A percentile compares a stretch with the other conserved stretches of the same genome.
These are phyloP conservation scores for Coprinopsis cinerea DNA, from an alignment of 768 basidiomycete genomes.

Conservation along the genomic window DNA sequence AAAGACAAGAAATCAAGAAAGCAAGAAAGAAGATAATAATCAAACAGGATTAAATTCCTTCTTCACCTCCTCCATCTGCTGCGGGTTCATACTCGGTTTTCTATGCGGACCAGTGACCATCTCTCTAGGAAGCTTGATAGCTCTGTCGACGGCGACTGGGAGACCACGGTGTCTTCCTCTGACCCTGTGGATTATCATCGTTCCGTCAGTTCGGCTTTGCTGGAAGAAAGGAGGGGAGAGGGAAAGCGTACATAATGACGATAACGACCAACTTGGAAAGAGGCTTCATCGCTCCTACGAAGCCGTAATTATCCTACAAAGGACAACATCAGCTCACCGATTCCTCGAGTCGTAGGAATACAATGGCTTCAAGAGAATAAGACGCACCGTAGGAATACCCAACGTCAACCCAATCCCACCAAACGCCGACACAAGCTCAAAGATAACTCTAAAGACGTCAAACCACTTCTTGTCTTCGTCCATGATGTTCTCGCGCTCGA, in stretches of 20 bases:
- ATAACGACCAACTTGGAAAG: constrained; percentile 70
- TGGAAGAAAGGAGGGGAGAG: neutral
- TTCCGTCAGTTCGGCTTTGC: neutral
- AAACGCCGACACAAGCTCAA: constrained; percentile 64
- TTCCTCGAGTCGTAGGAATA: neutral
- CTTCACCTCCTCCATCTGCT: too few species aligned
- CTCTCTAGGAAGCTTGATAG: constrained; percentile 36
- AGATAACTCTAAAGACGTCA: constrained; percentile 49
- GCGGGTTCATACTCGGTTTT: neutral
- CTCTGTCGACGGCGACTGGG: constrained; percentile 62
- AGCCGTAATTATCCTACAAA: constrained; percentile 50
- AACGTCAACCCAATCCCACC: constrained; percentile 67
- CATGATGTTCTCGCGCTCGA: constrained; percentile 56
- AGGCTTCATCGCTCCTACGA: constrained; percentile 54
- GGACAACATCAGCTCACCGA: neutral
- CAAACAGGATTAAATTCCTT: too few species aligned
- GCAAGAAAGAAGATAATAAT: too few species aligned
- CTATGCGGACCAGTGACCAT: constrained; percentile 14
- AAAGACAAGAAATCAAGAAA: too few species aligned
- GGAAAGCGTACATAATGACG: constrained; percentile 52
- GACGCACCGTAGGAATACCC: constrained; percentile 44
- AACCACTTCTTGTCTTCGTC: constrained; percentile 58
- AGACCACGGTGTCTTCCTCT: constrained; percentile 69
- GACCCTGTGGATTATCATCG: constrained; percentile 43
- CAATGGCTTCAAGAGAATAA: neutral